phyloP scores from a whole-genome alignment of 805 yeast species.

The Candida taoyuanica region DNA sequence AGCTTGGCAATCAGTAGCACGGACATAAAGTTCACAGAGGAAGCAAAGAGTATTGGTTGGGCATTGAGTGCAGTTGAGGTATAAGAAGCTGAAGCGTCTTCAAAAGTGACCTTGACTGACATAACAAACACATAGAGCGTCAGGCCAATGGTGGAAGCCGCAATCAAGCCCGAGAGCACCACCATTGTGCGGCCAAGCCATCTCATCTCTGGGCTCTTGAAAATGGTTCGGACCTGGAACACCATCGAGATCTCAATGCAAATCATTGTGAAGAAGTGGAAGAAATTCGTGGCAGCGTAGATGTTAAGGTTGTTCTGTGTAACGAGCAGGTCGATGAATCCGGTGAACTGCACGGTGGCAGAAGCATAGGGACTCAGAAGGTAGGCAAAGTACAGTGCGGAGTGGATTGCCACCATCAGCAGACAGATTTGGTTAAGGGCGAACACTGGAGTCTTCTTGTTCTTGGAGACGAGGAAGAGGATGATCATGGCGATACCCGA shows the following conservation, averaged over 20 bases:
- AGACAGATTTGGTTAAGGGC: constrained; percentile 64
- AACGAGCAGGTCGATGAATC: constrained; percentile 36
- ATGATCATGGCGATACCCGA: constrained; percentile 42
- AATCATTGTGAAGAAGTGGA: constrained; percentile 55
- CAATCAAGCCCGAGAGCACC: constrained; percentile 38
- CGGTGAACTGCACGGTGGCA: constrained; percentile 43
- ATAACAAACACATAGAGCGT: constrained; percentile 50
- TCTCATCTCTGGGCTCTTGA: constrained; percentile 49
- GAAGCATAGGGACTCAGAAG: constrained; percentile 49
- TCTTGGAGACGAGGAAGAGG: constrained; percentile 45
- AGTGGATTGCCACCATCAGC: constrained; percentile 50
- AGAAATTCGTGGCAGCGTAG: constrained; percentile 57
- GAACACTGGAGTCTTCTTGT: constrained; percentile 64
- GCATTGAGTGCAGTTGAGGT: constrained; percentile 43
- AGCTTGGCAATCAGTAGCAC: constrained; percentile 61
- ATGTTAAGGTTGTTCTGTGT: constrained; percentile 37
- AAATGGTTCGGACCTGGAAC: constrained; percentile 69
- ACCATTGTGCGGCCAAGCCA: constrained; percentile 38
- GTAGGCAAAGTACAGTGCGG: constrained; percentile 54
- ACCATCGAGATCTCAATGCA: constrained; percentile 62
- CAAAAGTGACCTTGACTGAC: constrained; percentile 35
- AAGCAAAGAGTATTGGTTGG: constrained; percentile 60
- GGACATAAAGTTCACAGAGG: constrained; percentile 61
- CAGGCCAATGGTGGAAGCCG: constrained; percentile 51
- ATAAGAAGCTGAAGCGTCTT: constrained; percentile 20